These are phyloP conservation scores for Nitzschia sp. DNA, from an alignment of 108 stramenopile species.

Conservation along the genomic window DNA sequence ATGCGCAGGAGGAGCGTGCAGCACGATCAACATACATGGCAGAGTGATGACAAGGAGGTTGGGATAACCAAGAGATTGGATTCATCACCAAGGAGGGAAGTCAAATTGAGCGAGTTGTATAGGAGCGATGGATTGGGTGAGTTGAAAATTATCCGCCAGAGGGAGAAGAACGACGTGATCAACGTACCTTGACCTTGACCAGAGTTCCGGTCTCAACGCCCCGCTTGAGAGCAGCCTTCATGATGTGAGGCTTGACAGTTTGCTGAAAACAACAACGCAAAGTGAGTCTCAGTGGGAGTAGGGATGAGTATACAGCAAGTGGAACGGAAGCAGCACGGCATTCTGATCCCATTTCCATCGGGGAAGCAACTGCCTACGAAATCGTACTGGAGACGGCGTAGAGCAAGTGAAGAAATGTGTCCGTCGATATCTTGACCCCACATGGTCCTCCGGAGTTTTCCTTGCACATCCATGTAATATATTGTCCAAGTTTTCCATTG, in stretches of 20 bases:
- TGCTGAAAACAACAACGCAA: constrained; percentile 9
- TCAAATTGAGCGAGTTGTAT: neutral
- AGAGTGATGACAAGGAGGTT: neutral
- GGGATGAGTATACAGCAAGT: neutral
- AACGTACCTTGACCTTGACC: constrained; percentile 54
- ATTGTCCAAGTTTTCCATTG: constrained; percentile 2
- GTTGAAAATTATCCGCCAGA: neutral
- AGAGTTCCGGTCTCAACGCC: constrained; percentile 62
- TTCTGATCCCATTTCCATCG: neutral
- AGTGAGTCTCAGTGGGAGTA: constrained; percentile 4
- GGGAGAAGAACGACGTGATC: neutral
- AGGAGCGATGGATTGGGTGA: neutral
- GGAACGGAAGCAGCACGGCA: neutral
- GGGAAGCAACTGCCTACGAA: constrained; percentile 23
- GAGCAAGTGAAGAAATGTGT: constrained; percentile 20
- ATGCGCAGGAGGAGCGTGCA: no score
- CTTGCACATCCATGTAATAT: neutral
- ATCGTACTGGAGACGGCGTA: constrained; percentile 23
- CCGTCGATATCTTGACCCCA: constrained; percentile 1
- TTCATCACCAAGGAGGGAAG: neutral
- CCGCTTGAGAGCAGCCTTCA: constrained; percentile 67
- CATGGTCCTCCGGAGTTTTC: neutral
- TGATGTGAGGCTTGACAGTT: constrained; percentile 51
- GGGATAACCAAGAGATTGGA: neutral
- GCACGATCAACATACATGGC: no score